phyloP scores from a whole-genome alignment of 2,329 filamentous ascomycete species.

The Cordyceps pruinosa region DNA sequence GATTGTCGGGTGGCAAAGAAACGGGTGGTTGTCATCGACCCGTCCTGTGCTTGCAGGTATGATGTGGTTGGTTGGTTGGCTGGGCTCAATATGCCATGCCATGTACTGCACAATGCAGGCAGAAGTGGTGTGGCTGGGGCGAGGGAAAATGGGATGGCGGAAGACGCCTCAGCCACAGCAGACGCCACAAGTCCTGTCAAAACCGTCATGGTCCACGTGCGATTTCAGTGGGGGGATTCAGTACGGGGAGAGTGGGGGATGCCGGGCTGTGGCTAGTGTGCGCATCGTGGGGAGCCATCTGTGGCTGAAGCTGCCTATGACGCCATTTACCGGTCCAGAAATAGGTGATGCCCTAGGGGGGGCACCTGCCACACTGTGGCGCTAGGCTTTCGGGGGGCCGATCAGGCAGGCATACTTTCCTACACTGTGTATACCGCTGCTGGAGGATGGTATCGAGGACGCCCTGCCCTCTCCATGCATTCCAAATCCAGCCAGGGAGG shows the following conservation, averaged over 20 bases:
- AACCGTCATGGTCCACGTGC: neutral
- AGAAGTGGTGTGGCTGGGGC: neutral
- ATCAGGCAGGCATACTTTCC: constrained; percentile 6
- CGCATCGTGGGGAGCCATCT: neutral
- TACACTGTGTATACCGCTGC: neutral
- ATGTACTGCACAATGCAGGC: no score
- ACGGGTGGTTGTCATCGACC: neutral
- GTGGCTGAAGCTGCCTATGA: constrained; percentile 3
- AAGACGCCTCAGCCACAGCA: neutral
- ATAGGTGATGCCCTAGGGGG: no score
- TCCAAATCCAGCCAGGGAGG: neutral
- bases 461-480: no score
- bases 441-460: no score
- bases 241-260: neutral
- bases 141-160: neutral
- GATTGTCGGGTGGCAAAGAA: neutral
- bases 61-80: neutral
- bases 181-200: neutral
- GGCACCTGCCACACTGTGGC: neutral
- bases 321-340: neutral
- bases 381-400: neutral
- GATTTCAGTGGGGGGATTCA: no score
- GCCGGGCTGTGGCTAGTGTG: constrained; percentile 4
- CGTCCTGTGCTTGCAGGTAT: neutral
- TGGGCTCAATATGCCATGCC: no score